These are phyloP conservation scores for Funneliformis caledonium DNA, from an alignment of 371 early-diverging fungal genomes.

Conservation along the genomic window DNA sequence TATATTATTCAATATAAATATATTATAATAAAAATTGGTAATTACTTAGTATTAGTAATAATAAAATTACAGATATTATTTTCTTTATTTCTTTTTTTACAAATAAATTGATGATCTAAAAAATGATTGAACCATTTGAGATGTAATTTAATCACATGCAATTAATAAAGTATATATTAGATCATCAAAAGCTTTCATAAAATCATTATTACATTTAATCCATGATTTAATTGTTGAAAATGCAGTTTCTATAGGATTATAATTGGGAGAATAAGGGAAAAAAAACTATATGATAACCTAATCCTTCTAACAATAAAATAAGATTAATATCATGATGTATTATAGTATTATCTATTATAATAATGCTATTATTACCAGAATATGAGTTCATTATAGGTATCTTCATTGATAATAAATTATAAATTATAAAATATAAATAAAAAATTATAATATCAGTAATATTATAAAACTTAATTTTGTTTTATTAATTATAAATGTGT, in stretches of 20 bases:
- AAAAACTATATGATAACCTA: background rate
- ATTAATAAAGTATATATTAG: background rate
- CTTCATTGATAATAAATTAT: background rate
- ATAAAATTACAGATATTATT: no score
- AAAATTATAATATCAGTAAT: no score
- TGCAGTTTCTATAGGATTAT: slow-evolving; percentile 12
- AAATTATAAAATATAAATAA: no score
- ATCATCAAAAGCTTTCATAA: background rate
- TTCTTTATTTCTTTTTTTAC: background rate
- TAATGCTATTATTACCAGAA: slow-evolving; percentile 5
- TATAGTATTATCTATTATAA: background rate
- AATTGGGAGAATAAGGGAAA: slow-evolving; percentile 12
- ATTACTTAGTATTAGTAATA: background rate
- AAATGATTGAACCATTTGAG: background rate
- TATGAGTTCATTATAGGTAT: slow-evolving; percentile 17
- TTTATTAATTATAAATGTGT: no score
- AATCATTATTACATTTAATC: no score
- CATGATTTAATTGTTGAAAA: slow-evolving; percentile 13
- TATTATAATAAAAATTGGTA: background rate
- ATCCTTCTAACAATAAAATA: background rate
- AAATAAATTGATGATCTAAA: background rate
- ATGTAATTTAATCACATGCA: slow-evolving; percentile 20
- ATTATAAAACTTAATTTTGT: no score
- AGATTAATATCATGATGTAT: slow-evolving; percentile 7
- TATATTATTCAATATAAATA: no score